These are phyloP conservation scores for Ophiostoma angusticollis DNA, from an alignment of 2,329 filamentous ascomycete genomes.

Conservation along the genomic window DNA sequence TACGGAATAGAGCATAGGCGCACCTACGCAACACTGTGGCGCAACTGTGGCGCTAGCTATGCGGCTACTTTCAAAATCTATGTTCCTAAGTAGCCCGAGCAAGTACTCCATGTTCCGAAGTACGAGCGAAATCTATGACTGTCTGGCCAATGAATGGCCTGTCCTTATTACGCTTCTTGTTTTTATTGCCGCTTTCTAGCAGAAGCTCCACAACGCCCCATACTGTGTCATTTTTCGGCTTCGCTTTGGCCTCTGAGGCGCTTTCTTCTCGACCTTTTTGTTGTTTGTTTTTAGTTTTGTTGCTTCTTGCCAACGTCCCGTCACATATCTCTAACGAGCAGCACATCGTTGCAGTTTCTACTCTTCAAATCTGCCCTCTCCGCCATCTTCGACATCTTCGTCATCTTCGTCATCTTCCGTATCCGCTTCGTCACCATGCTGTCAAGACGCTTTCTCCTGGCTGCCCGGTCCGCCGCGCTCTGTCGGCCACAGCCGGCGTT, in stretches of 20 bases:
- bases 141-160: conserved; percentile 3
- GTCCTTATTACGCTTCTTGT: conserved; percentile 1
- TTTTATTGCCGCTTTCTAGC: conserved; percentile 3
- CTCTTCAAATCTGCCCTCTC: too few relatives aligned
- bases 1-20: too few relatives aligned
- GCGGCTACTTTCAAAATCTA: neutral
- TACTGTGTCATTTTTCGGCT: conserved; percentile 1
- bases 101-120: conserved; percentile 1
- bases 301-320: neutral
- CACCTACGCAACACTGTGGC: too few relatives aligned
- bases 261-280: conserved; percentile 1
- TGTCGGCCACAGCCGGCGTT: conserved; percentile 29
- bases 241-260: too few relatives aligned
- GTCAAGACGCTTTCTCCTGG: conserved; percentile 23
- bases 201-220: conserved; percentile 3
- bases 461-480: conserved; percentile 18
- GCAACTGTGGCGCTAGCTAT: conserved; percentile 6
- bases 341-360: too few relatives aligned
- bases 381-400: neutral
- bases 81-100: neutral
- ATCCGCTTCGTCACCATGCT: conserved; percentile 23
- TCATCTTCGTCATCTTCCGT: neutral
- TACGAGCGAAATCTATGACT: neutral
- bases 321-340: too few relatives aligned
- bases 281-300: neutral